These are phyloP conservation scores for Spiraea crenata DNA, from an alignment of 331 rosid genomes.

Conservation along the genomic window DNA sequence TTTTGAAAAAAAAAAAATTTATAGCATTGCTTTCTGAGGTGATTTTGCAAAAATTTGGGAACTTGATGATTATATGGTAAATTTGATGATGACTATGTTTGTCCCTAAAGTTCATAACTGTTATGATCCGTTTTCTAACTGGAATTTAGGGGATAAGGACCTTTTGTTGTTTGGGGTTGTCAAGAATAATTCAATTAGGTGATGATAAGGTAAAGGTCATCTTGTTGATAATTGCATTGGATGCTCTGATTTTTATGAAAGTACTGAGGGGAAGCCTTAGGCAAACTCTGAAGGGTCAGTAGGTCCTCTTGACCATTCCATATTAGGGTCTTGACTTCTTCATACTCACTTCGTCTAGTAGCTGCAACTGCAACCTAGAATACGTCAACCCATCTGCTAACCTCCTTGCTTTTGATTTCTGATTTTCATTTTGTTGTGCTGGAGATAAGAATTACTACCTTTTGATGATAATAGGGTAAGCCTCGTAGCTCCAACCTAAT, in stretches of 20 bases:
- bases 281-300: background rate
- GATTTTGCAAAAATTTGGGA: background rate
- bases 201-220: background rate
- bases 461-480: too few species aligned
- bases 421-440: too few species aligned
- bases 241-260: background rate
- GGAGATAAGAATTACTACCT: too few species aligned
- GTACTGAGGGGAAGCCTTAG: background rate
- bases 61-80: background rate
- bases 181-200: background rate
- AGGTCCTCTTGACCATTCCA: background rate
- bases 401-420: too few species aligned
- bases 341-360: background rate
- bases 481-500: too few species aligned
- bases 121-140: background rate
- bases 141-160: background rate
- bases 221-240: background rate
- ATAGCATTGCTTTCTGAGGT: too few species aligned
- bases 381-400: too few species aligned
- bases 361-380: background rate
- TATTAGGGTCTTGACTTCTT: background rate
- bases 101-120: background rate
- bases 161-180: conserved; percentile 5
- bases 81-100: background rate
- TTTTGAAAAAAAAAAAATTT: background rate